Conservation (phyloP, 495 filamentous ascomycete genomes). For the Hypoxylon intermedium region DNA sequence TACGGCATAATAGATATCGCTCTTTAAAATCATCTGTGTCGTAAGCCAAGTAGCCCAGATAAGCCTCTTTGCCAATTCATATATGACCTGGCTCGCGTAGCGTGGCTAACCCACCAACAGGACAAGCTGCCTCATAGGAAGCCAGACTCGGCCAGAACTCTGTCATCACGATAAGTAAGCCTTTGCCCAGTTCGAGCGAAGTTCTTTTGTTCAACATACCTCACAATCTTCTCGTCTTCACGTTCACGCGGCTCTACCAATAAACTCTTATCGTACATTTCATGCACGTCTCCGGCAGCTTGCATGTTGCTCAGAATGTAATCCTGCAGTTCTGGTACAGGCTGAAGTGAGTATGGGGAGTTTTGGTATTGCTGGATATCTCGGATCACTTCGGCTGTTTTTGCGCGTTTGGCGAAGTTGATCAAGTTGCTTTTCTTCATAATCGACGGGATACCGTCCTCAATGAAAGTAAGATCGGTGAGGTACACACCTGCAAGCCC, state of each 20-base stretch:
- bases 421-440: conserved; percentile 95
- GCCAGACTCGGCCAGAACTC: conserved; percentile 57
- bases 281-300: conserved; percentile 90
- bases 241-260: conserved; percentile 91
- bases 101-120: neutral
- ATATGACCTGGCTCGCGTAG: conserved; percentile 1
- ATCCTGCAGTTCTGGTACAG: conserved; percentile 91
- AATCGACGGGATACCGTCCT: conserved; percentile 94
- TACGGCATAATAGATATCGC: conserved; percentile 2
- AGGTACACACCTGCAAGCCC: conserved; percentile 83
- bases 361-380: conserved; percentile 99
- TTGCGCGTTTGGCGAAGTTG: conserved; percentile 97
- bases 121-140: conserved; percentile 48
- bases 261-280: conserved; percentile 98
- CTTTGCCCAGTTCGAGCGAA: neutral
- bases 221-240: conserved; percentile 83
- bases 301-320: conserved; percentile 97
- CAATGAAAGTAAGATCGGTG: conserved; percentile 97
- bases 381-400: conserved; percentile 96
- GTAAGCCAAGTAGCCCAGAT: conserved; percentile 1
- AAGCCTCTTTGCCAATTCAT: conserved; percentile 11
- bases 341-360: conserved; percentile 86
- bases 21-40: conserved; percentile 4
- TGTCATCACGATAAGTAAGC: conserved; percentile 21
- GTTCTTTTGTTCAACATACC: conserved; percentile 49